These are phyloP conservation scores for Eleusine indica DNA, from an alignment of 176 grass and related monocot species.

Conservation along the genomic window DNA sequence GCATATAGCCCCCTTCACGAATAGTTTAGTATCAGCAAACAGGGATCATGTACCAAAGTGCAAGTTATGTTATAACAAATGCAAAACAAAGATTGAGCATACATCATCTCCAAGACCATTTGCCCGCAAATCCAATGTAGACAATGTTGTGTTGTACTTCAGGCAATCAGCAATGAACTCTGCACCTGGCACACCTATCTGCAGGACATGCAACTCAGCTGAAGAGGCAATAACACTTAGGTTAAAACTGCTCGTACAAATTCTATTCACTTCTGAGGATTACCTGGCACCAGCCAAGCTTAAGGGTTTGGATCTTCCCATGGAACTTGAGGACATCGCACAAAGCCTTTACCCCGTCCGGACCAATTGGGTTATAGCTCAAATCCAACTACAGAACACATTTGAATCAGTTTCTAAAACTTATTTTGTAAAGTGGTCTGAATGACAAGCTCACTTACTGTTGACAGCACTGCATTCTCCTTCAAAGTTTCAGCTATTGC, in stretches of 20 bases:
- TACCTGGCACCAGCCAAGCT: slow-evolving; percentile 99
- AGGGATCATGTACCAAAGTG: slow-evolving; percentile 30
- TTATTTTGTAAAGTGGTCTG: slow-evolving; percentile 25
- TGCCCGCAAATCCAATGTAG: slow-evolving; percentile 85
- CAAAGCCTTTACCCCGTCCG: slow-evolving; percentile 77
- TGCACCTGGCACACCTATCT: slow-evolving; percentile 84
- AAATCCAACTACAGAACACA: slow-evolving; percentile 75
- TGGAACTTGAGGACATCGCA: slow-evolving; percentile 94
- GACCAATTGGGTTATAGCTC: slow-evolving; percentile 91
- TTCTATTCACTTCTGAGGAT: slow-evolving; percentile 33
- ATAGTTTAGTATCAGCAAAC: slow-evolving; percentile 30
- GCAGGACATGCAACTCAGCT: slow-evolving; percentile 51
- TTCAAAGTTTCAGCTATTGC: slow-evolving; percentile 87
- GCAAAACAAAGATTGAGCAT: slow-evolving; percentile 21
- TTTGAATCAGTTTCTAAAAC: slow-evolving; percentile 42
- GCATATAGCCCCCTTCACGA: slow-evolving; percentile 81
- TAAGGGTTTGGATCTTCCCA: slow-evolving; percentile 84
- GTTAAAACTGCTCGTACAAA: neutral
- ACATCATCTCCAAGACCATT: slow-evolving; percentile 98
- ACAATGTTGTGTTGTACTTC: slow-evolving; percentile 88
- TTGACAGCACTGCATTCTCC: slow-evolving; percentile 76
- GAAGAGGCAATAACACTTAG: slow-evolving; percentile 25
- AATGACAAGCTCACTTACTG: slow-evolving; percentile 61
- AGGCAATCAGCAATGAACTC: slow-evolving; percentile 90
- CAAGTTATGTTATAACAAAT: slow-evolving; percentile 26